Evolutionary conservation across 805 yeast species (phyloP), one percentile per base, ranked within the genome.

Genomic region (Myxozyma lipomycoides): DNA sequence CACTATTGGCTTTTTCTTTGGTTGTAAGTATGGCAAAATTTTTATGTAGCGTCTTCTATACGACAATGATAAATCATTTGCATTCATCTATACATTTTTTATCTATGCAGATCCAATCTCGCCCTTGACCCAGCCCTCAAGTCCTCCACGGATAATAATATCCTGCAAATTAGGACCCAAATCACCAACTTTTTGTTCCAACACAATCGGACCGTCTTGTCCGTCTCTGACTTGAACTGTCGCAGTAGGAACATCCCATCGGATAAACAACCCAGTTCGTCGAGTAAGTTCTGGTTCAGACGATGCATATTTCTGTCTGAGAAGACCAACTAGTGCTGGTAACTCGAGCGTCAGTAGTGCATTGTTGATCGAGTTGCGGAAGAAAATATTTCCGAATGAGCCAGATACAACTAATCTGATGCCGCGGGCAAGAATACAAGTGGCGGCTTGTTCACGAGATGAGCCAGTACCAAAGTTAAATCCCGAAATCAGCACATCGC

Each of bases 381-480:
- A 84, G 72, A 93, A 93, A 62, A 91, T 93, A 74, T 93, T 95
- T 64, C 97, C 96, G 66, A 93, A 93, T 1, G 98, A 91, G 30
- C 99, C 99, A 12, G 96, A 86, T 52, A 95, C 96, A 21, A 93
- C 95, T 60, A 93, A 74, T 61, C 82, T 81, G 78, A 93, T 88
- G 59, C 89, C 98, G 64, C 95, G 81, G 38, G 98, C 98, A 59
- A 93, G 76, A 52, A 93, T 84, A 21, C 95, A 90, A n/a, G 98
- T 93, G 30, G 98, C 98, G 2, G 99, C 99, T 73, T 93, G 99
- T 69, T 93, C 99, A 72, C 99, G 82, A 23, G 96, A 88, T 6
- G 97, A 90, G 42, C 99, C 98, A 9, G 98, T 93, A 62, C 99
- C 99, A 67, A 93, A 93, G 68, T 93, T 93, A 76, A 73, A 93